These are phyloP conservation scores for Talaromyces funiculosus DNA, from an alignment of 2,329 filamentous ascomycete genomes.

Conservation along the genomic window DNA sequence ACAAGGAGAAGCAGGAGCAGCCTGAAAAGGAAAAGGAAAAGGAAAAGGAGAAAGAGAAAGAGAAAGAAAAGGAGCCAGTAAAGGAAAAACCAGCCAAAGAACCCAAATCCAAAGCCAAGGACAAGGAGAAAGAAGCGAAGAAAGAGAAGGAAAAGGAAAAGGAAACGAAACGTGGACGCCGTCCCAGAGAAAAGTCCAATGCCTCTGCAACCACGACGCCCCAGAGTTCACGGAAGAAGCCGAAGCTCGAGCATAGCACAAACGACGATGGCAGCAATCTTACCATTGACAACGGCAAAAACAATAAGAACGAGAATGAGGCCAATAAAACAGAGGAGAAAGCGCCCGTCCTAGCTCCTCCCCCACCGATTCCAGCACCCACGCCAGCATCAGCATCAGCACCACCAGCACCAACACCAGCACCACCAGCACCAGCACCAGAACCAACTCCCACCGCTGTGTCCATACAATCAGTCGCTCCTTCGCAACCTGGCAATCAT, in stretches of 20 bases:
- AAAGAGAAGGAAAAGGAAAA: conserved; percentile 15
- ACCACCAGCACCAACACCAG: conserved; percentile 15
- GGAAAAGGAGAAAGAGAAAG: conserved; percentile 18
- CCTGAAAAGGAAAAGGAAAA: conserved; percentile 28
- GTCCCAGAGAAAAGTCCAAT: conserved; percentile 32
- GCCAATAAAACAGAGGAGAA: background rate
- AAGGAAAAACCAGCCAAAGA: background rate
- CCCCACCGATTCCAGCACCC: conserved; percentile 11
- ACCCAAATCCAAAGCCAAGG: conserved; percentile 17
- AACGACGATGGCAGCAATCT: conserved; percentile 5
- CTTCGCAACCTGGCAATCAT: conserved; percentile 32
- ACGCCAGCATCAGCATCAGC: conserved; percentile 16
- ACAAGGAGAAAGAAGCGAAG: conserved; percentile 18
- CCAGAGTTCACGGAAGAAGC: conserved; percentile 43
- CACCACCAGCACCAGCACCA: conserved; percentile 16
- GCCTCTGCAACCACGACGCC: conserved; percentile 17
- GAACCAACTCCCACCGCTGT: conserved; percentile 13
- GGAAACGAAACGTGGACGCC: conserved; percentile 27
- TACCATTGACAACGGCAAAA: conserved; percentile 10
- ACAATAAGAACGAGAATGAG: conserved; percentile 11
- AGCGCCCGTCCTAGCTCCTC: conserved; percentile 12
- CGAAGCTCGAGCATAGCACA: conserved; percentile 36
- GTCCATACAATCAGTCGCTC: conserved; percentile 1
- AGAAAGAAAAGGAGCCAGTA: conserved; percentile 10
- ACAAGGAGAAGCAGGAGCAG: conserved; percentile 16